A percentile compares a stretch with the other conserved stretches of the same genome.
Conservation (phyloP, 805 yeast genomes). For the Candida endomychidarum region DNA sequence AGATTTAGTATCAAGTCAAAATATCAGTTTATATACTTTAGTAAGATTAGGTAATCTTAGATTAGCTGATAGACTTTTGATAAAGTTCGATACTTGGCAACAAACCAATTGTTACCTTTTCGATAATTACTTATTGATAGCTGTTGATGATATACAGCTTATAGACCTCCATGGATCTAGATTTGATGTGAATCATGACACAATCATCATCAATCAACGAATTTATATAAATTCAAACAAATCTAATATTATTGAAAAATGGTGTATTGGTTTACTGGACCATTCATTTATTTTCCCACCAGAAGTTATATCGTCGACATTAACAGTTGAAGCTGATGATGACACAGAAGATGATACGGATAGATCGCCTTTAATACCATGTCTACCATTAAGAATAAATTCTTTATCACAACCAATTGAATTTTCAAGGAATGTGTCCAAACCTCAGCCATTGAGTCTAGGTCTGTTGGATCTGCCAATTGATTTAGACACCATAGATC, state of each 20-base stretch:
- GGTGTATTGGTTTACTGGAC: slow-evolving; percentile 45
- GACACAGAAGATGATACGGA: background rate
- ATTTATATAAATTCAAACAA: slow-evolving; percentile 29
- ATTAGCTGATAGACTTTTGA: slow-evolving; percentile 33
- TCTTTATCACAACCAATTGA: too few species aligned
- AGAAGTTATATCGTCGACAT: slow-evolving; percentile 36
- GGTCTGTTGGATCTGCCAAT: too few species aligned
- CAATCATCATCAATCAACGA: background rate
- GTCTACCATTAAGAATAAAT: too few species aligned
- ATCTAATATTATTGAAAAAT: slow-evolving; percentile 39
- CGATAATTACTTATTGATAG: slow-evolving; percentile 27
- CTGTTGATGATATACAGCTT: slow-evolving; percentile 1
- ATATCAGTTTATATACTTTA: slow-evolving; percentile 25
- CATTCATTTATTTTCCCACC: slow-evolving; percentile 29
- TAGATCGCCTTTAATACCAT: too few species aligned
- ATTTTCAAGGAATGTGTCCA: too few species aligned
- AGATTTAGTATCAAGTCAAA: slow-evolving; percentile 25
- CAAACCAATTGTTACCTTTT: slow-evolving; percentile 30
- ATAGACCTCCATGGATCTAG: slow-evolving; percentile 6
- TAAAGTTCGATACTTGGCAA: slow-evolving; percentile 14
- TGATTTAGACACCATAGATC: too few species aligned
- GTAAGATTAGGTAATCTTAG: slow-evolving; percentile 35
- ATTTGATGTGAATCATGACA: slow-evolving; percentile 10
- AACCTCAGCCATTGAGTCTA: too few species aligned
- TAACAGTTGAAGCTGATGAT: slow-evolving; percentile 1